A percentile compares a stretch with the other conserved stretches of the same genome.
Evolutionary conservation across 768 basidiomycete species (phyloP).

Genomic region (Dioszegia crocea): DNA sequence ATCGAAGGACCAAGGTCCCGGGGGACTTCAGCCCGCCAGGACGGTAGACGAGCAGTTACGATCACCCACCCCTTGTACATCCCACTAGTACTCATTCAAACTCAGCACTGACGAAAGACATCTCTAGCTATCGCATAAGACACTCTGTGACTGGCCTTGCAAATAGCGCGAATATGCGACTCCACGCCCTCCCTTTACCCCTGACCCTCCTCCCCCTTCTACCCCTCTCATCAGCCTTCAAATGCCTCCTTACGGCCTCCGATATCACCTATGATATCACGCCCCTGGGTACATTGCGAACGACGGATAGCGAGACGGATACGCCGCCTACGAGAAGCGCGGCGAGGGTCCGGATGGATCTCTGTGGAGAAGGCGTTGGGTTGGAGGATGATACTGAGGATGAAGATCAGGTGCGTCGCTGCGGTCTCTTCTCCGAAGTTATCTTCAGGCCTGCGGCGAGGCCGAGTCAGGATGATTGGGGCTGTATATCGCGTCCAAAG

Average conservation of each 20-base stretch:
- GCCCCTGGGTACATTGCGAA: slow-evolving; percentile 26
- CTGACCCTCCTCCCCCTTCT: slow-evolving; percentile 9
- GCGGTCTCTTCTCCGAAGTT: neutral
- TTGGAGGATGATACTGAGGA: slow-evolving; percentile 40
- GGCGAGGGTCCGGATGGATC: slow-evolving; percentile 35
- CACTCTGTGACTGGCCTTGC: no score
- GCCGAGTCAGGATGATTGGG: no score
- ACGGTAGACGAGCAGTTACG: neutral
- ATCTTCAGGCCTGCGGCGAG: neutral
- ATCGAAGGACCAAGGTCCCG: neutral
- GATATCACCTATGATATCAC: slow-evolving; percentile 37
- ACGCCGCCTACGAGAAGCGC: slow-evolving; percentile 48
- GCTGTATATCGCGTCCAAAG: no score
- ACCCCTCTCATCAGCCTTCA: slow-evolving; percentile 15
- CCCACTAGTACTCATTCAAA: no score
- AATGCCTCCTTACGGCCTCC: slow-evolving; percentile 27
- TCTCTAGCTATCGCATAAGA: no score
- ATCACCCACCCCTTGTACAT: neutral
- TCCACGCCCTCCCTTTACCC: neutral
- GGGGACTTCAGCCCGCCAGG: neutral
- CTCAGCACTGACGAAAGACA: no score
- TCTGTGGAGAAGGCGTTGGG: slow-evolving; percentile 39
- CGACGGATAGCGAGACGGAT: slow-evolving; percentile 23
- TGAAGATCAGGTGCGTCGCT: slow-evolving; percentile 46
- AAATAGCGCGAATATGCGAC: no score